These are phyloP conservation scores for Hydnomerulius pinastri DNA, from an alignment of 768 basidiomycete genomes.

Conservation along the genomic window DNA sequence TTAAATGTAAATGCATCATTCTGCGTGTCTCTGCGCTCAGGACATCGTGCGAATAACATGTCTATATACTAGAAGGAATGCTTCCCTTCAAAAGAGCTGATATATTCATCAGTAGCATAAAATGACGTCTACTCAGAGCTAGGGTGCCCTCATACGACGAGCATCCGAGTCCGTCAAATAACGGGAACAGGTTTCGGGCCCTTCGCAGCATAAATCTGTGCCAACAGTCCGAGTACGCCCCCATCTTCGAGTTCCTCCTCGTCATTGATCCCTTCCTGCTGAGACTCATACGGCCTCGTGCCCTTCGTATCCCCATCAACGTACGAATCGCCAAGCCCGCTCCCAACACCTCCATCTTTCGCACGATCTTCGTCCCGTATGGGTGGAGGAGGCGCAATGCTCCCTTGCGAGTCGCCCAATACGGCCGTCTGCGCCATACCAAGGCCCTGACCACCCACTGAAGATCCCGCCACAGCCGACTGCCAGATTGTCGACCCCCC, in stretches of 20 bases:
- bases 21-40: no score
- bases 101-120: not conserved
- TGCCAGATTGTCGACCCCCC: slow-evolving; percentile 50
- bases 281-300: slow-evolving; percentile 36
- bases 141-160: not conserved
- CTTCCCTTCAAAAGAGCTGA: not conserved
- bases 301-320: slow-evolving; percentile 62
- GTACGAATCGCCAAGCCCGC: slow-evolving; percentile 67
- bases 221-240: slow-evolving; percentile 81
- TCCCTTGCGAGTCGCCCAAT: slow-evolving; percentile 76
- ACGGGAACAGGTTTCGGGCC: slow-evolving; percentile 49
- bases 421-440: slow-evolving; percentile 70
- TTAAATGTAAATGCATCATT: not conserved
- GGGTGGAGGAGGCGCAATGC: slow-evolving; percentile 30
- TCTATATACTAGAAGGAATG: not conserved
- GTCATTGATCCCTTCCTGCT: slow-evolving; percentile 54
- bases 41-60: no score
- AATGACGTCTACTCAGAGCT: not conserved
- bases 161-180: slow-evolving; percentile 40
- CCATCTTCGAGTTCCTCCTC: slow-evolving; percentile 74
- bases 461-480: slow-evolving; percentile 45
- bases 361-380: slow-evolving; percentile 50
- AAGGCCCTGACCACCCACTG: slow-evolving; percentile 38
- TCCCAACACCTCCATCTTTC: slow-evolving; percentile 57
- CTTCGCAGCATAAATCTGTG: slow-evolving; percentile 78